These are phyloP conservation scores for Phytophthora cactorum DNA, from an alignment of 352 stramenopile species.

Conservation along the genomic window DNA sequence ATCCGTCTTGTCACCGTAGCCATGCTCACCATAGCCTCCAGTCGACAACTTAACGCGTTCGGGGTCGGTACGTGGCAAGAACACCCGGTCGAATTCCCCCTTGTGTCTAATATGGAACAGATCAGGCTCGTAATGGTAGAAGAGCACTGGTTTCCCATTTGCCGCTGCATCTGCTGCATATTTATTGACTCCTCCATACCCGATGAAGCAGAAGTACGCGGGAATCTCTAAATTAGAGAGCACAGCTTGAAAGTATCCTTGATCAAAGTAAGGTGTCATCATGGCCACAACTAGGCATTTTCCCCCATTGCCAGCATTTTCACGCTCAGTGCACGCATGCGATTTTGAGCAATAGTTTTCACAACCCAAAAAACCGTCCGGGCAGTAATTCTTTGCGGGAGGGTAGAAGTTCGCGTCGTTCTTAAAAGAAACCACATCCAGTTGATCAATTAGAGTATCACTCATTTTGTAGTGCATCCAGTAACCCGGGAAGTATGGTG, in stretches of 20 bases:
- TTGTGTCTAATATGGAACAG: slow-evolving; percentile 48
- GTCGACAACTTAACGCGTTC: slow-evolving; percentile 40
- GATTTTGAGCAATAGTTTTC: slow-evolving; percentile 51
- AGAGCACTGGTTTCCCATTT: slow-evolving; percentile 36
- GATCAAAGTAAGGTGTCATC: slow-evolving; percentile 48
- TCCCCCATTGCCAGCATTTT: slow-evolving; percentile 21
- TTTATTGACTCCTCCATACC: slow-evolving; percentile 39
- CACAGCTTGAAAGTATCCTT: slow-evolving; percentile 50
- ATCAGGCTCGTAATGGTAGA: slow-evolving; percentile 64
- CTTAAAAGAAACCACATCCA: slow-evolving; percentile 33
- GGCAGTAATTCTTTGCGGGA: slow-evolving; percentile 28
- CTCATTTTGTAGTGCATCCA: slow-evolving; percentile 58
- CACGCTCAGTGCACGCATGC: slow-evolving; percentile 47
- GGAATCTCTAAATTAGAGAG: slow-evolving; percentile 57
- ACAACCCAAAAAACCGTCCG: slow-evolving; percentile 49
- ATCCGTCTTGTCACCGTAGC: slow-evolving; percentile 46
- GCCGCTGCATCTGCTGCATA: slow-evolving; percentile 41
- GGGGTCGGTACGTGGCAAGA: slow-evolving; percentile 37
- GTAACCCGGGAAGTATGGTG: slow-evolving; percentile 46
- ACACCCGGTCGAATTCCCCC: slow-evolving; percentile 43
- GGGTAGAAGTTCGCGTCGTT: slow-evolving; percentile 44
- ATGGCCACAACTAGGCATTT: slow-evolving; percentile 57
- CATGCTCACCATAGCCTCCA: slow-evolving; percentile 47
- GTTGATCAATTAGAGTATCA: slow-evolving; percentile 41
- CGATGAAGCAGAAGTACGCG: slow-evolving; percentile 69